These are phyloP conservation scores for Aspergillus pseudoglaucus DNA, from an alignment of 2,329 filamentous ascomycete species.

Conservation along the genomic window DNA sequence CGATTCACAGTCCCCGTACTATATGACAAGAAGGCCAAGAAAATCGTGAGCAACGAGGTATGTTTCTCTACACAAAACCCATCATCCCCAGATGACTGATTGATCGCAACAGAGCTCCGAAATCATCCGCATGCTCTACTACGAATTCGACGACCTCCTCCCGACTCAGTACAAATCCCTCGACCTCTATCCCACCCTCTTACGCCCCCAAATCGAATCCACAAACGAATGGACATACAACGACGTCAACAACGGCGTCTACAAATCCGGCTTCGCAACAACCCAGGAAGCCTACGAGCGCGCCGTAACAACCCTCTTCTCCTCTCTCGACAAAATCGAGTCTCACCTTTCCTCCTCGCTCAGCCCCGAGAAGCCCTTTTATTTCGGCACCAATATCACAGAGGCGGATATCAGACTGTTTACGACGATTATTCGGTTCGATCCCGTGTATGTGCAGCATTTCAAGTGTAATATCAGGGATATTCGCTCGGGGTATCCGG, in stretches of 20 bases:
- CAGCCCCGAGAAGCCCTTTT: constrained; percentile 50
- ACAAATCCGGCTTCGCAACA: constrained; percentile 70
- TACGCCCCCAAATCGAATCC: constrained; percentile 66
- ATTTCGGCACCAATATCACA: constrained; percentile 68
- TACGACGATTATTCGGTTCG: constrained; percentile 67
- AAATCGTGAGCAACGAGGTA: constrained; percentile 84
- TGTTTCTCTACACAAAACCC: constrained; percentile 3
- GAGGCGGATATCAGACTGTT: constrained; percentile 76
- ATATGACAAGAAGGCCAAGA: constrained; percentile 61
- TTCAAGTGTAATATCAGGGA: constrained; percentile 79
- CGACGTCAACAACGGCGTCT: constrained; percentile 48
- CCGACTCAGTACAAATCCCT: constrained; percentile 54
- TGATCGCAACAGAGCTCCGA: constrained; percentile 53
- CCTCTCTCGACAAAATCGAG: constrained; percentile 70
- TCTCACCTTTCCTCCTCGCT: constrained; percentile 52
- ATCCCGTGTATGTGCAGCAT: constrained; percentile 74
- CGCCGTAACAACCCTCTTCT: constrained; percentile 66
- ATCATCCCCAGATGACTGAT: neutral
- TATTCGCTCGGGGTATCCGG: constrained; percentile 76
- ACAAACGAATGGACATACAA: constrained; percentile 76
- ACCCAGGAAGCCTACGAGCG: constrained; percentile 76
- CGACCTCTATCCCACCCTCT: constrained; percentile 59
- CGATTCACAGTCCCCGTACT: constrained; percentile 84
- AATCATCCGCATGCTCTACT: constrained; percentile 85
- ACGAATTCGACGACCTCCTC: constrained; percentile 69